Evolutionary conservation across 108 stramenopile species (phyloP), one percentile per base, ranked within the genome.

Genomic region (Nannochloropsis oceanica): DNA sequence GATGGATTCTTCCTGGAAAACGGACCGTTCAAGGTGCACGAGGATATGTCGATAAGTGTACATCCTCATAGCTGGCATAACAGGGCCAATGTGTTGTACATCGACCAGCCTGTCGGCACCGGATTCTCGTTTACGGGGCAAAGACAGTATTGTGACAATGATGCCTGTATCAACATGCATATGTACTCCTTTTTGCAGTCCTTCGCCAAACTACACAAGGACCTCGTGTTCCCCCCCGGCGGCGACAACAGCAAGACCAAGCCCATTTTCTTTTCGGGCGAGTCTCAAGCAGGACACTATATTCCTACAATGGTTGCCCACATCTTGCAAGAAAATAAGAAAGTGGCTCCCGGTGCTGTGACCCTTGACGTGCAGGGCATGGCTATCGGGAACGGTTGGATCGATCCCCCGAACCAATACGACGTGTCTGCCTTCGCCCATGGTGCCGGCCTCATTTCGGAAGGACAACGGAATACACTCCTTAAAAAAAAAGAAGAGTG

Each of bases 1-100:
- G 96, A 98, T 87, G 97, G 97, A 27, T 87, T 98, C 46, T 98
- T 94, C 90, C 85, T 97, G n/a, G 97, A 98, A 86, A 95, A 97
- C 89, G 97, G 97, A 7, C 97, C 97, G 0, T 94, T 97, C 82
- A 93, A 94, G 26, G 87, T 95, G 26, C 44, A 79, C 18, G 20
- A 25, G 25, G 27, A 82, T 13, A 44, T 82, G 25, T 8, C 26
- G 26, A 22, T 88, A 22, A 82, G 24, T 27, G 27, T 84, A 43
- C 84, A 88, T 42, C 79, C 80, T 0, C 82, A 82, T 81, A 88
- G 87, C 84, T 88, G 87, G 87, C 87, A 88, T 81, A 84, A 84
- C 43, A 81, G 44, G 43, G 96, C 96, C 2, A 96, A 95, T 89
- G 89, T 91, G 0, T 73, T 94, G 80, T 94, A 94, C 88, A 91